A percentile compares a stretch with the other conserved stretches of the same genome.
phyloP scores from a whole-genome alignment of 345 rosid species.

The Odontarrhena argentea region DNA sequence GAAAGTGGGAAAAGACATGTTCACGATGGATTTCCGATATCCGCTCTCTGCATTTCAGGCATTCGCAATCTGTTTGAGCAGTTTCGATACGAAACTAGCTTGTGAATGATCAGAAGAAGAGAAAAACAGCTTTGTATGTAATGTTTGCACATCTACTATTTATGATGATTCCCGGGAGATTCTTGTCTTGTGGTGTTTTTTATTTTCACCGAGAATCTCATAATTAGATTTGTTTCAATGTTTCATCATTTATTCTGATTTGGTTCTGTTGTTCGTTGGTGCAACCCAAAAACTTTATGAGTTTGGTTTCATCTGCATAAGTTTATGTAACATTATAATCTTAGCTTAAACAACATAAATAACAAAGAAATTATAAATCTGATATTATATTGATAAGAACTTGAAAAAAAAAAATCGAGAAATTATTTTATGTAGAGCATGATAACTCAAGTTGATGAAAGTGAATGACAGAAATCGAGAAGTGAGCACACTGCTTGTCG shows the following conservation, averaged over 20 bases:
- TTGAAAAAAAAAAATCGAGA: neutral
- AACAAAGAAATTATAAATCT: neutral
- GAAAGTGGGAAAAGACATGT: constrained; percentile 93
- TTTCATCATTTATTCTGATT: constrained; percentile 7
- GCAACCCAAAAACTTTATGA: neutral
- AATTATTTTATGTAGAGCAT: constrained; percentile 1
- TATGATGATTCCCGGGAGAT: constrained; percentile 33
- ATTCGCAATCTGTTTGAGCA: constrained; percentile 88
- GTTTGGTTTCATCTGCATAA: constrained; percentile 1
- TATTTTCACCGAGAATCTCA: constrained; percentile 37
- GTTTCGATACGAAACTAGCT: constrained; percentile 96
- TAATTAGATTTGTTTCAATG: constrained; percentile 25
- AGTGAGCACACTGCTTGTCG: constrained; percentile 53
- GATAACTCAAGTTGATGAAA: too few relatives aligned
- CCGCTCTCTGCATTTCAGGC: constrained; percentile 96
- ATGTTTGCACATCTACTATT: neutral
- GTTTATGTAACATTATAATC: neutral
- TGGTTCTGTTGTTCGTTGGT: constrained; percentile 23
- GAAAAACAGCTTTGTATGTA: constrained; percentile 38
- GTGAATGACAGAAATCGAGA: constrained; percentile 52
- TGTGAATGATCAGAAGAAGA: constrained; percentile 65
- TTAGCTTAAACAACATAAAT: neutral
- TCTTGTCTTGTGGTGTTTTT: constrained; percentile 32
- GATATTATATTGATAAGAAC: neutral
- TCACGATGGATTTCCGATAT: constrained; percentile 92